phyloP scores from a whole-genome alignment of 768 basidiomycete species.

The Scleroderma bovista region DNA sequence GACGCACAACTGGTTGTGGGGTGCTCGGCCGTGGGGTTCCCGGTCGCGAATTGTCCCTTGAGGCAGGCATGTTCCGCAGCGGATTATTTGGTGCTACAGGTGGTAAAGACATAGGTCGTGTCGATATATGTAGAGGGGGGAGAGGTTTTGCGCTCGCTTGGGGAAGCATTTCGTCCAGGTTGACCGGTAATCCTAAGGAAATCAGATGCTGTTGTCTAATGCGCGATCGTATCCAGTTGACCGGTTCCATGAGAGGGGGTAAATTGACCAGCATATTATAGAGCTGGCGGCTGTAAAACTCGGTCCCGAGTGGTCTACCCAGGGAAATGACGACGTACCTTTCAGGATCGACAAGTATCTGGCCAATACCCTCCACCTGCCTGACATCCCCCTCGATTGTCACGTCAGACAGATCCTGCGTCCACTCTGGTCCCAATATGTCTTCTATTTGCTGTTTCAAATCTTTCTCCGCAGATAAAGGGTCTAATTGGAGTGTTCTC shows the following conservation, averaged over 20 bases:
- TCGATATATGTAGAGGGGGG: slow-evolving; percentile 78
- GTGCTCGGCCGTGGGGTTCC: slow-evolving; percentile 43
- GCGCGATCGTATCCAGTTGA: slow-evolving; percentile 91
- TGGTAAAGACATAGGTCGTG: slow-evolving; percentile 77
- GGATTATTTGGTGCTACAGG: slow-evolving; percentile 49
- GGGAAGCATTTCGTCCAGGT: slow-evolving; percentile 87
- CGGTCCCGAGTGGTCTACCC: slow-evolving; percentile 19
- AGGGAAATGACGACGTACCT: slow-evolving; percentile 44
- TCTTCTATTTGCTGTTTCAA: slow-evolving; percentile 59
- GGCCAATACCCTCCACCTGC: slow-evolving; percentile 74
- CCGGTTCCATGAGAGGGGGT: slow-evolving; percentile 72
- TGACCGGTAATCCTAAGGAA: slow-evolving; percentile 88
- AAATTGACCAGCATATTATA: slow-evolving; percentile 68
- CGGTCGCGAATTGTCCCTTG: slow-evolving; percentile 44
- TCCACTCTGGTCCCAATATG: slow-evolving; percentile 65
- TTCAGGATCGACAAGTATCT: slow-evolving; percentile 69
- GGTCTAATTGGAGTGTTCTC: slow-evolving; percentile 60
- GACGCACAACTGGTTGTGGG: slow-evolving; percentile 37
- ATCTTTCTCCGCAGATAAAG: slow-evolving; percentile 52
- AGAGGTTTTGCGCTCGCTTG: slow-evolving; percentile 58
- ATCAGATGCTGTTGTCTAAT: slow-evolving; percentile 90
- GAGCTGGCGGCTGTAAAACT: slow-evolving; percentile 58
- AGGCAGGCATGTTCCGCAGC: slow-evolving; percentile 23
- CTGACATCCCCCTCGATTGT: slow-evolving; percentile 70
- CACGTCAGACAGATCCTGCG: slow-evolving; percentile 42